Conservation (phyloP, 2,329 filamentous ascomycete species). For the Penicillium fuscoglaucum region DNA sequence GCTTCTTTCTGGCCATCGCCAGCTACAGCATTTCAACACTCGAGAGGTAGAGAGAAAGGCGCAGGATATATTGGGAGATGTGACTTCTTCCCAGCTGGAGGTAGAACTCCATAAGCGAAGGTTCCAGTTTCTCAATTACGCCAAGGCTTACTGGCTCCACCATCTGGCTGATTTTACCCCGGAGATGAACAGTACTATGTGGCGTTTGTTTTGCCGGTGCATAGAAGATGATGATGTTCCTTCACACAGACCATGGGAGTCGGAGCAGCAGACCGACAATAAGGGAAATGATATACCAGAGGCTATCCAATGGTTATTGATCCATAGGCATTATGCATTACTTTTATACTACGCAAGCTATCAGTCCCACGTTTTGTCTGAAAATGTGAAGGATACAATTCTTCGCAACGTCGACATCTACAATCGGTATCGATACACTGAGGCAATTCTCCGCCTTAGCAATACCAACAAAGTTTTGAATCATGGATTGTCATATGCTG, state of each 20-base stretch:
- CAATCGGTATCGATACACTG: neutral
- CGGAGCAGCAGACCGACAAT: neutral
- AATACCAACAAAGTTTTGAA: neutral
- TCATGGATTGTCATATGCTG: neutral
- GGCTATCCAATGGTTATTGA: neutral
- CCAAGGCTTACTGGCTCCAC: neutral
- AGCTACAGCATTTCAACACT: neutral
- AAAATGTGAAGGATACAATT: neutral
- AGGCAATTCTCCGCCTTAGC: neutral
- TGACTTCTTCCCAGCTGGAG: neutral
- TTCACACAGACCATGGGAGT: slow-evolving; percentile 1
- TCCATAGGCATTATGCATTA: neutral
- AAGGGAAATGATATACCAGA: neutral
- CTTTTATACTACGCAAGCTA: neutral
- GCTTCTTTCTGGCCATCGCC: neutral
- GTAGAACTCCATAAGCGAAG: neutral
- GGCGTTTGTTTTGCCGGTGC: slow-evolving; percentile 1
- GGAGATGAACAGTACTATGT: neutral
- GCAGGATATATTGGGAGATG: neutral
- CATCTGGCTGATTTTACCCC: neutral
- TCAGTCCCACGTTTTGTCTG: neutral
- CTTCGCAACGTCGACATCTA: neutral
- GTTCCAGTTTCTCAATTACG: slow-evolving; percentile 2
- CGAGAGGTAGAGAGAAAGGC: neutral
- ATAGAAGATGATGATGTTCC: slow-evolving; percentile 1